Evolutionary conservation across 306 rosid species (phyloP).

Genomic region (Elaeagnus macrophylla): DNA sequence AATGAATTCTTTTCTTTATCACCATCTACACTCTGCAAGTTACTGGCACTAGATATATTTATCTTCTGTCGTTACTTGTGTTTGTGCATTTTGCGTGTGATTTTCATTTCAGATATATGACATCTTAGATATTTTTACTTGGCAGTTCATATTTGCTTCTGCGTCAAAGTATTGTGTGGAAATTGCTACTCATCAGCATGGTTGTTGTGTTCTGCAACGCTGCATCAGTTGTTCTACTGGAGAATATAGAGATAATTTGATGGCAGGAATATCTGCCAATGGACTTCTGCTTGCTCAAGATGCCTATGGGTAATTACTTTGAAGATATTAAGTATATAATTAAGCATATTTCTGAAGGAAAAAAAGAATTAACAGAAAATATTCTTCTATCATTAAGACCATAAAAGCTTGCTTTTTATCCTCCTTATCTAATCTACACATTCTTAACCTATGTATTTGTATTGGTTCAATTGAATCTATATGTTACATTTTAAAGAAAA

Average conservation of each 20-base stretch:
- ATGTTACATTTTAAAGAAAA: not conserved
- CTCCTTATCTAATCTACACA: too few relatives aligned
- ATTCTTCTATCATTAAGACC: not conserved
- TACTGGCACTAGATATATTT: not conserved
- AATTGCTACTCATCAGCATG: slow-evolving; percentile 63
- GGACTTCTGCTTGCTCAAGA: slow-evolving; percentile 54
- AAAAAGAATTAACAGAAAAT: not conserved
- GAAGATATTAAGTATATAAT: not conserved
- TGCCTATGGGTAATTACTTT: slow-evolving; percentile 43
- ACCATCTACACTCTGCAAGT: not conserved
- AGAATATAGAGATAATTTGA: slow-evolving; percentile 30
- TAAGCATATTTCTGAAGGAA: not conserved
- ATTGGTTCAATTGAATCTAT: too few relatives aligned
- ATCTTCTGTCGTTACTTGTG: not conserved
- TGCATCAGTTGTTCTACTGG: slow-evolving; percentile 42
- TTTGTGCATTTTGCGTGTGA: not conserved
- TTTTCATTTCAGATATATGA: not conserved
- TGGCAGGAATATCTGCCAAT: slow-evolving; percentile 37
- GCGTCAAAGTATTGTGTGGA: slow-evolving; percentile 50
- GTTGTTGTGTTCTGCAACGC: slow-evolving; percentile 57
- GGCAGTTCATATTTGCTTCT: slow-evolving; percentile 51
- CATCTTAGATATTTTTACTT: slow-evolving; percentile 4
- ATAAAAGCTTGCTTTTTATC: too few relatives aligned
- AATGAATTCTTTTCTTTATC: not conserved
- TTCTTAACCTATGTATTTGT: too few relatives aligned